Percentiles rank a stretch among this genome's conserved stretches.
Conservation (phyloP, 495 filamentous ascomycete species). For the Daldinia bambusicola region DNA sequence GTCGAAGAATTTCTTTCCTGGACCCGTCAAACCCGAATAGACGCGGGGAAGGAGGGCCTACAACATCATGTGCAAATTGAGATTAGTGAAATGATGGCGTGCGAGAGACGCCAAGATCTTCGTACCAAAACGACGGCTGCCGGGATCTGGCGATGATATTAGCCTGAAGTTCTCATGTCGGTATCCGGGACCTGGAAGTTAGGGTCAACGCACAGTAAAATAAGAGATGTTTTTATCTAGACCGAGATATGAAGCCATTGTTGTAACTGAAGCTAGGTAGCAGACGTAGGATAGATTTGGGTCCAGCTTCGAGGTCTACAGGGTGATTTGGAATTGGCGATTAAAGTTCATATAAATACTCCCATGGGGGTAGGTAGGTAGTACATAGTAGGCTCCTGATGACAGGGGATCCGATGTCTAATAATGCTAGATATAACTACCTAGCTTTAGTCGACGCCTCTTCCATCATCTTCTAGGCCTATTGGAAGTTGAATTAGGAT, state of each 20-base stretch:
- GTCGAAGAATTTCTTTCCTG: conserved; percentile 47
- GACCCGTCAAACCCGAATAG: conserved; percentile 53
- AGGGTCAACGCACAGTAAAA: conserved; percentile 53
- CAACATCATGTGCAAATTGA: not conserved
- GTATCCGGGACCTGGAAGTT: not conserved
- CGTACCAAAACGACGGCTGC: conserved; percentile 55
- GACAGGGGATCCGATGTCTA: too few relatives aligned
- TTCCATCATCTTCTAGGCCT: not conserved
- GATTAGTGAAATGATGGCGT: not conserved
- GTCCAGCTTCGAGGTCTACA: not conserved
- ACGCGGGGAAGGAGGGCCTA: conserved; percentile 51
- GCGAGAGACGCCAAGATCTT: not conserved
- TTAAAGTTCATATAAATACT: too few relatives aligned
- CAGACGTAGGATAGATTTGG: too few relatives aligned
- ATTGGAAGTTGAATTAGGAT: not conserved
- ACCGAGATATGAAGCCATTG: conserved; percentile 57
- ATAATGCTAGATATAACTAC: not conserved
- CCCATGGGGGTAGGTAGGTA: too few relatives aligned
- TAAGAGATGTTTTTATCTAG: conserved; percentile 56
- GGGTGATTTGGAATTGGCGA: not conserved
- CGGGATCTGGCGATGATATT: conserved; percentile 52
- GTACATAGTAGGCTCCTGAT: too few relatives aligned
- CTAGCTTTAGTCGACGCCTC: too few relatives aligned
- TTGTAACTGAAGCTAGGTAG: not conserved
- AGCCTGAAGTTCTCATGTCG: not conserved